Evolutionary conservation across 495 filamentous ascomycete genomes (phyloP), one percentile per base, ranked within the genome.

Genomic region (Talaromyces adpressus): DNA sequence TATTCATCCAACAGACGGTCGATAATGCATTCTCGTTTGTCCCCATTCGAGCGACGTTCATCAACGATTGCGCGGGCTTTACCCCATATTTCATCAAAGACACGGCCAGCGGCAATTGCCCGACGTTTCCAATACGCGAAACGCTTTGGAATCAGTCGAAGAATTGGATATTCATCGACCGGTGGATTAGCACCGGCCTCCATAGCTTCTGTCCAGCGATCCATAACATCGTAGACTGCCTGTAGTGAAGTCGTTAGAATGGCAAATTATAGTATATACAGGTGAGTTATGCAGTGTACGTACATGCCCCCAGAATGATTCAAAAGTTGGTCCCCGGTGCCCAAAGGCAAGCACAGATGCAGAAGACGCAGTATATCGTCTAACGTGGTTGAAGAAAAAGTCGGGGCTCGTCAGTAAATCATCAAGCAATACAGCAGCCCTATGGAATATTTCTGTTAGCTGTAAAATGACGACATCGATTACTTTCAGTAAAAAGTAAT

Each of bases 131-230:
- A 49, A 1, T 49, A 16, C 6, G 41, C 41, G 12, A 49, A 49
- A 2, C 41, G 41, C 6, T 49, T 6, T 14, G 41, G 41, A 49
- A 56, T 56, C 0, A 56, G 11, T 25, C 20, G 52, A 6, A 25
- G 25, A 25, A 29, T 56, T 25, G 52, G 30, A 29, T 25, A 56
- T 25, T 56, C 52, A 9, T 29, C 20, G 2, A 59, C 57, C 1
- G 23, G 29, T 4, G 41, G 41, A n/a, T 49, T 49, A 39, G 77
- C 47, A 18, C 47, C 47, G 7, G 18, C 18, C 62, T 83, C 81
- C 65, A 81, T 77, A 1, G 82, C 65, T 60, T 72, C 63, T 16
- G 77, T 75, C 77, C 77, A 83, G 8, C 74, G 67, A n/a, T 81
- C 77, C 77, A 84, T 78, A 8, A 84, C 36, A 18, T 71, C 23